phyloP scores from a whole-genome alignment of 164 flowering plant species.

The Tetracentron sinense region DNA sequence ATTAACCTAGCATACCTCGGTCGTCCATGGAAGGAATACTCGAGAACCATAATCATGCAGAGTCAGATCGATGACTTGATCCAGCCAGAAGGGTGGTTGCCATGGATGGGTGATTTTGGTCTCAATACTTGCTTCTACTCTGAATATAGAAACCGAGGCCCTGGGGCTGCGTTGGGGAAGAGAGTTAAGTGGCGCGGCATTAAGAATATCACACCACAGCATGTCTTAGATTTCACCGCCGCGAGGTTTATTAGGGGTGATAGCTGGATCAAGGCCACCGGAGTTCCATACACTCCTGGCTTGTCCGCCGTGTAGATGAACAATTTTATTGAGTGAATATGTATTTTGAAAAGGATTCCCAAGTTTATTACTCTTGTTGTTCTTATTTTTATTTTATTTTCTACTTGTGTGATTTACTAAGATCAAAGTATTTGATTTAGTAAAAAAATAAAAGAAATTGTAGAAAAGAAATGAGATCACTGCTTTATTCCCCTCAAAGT shows the following conservation, averaged over 20 bases:
- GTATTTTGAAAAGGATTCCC: not conserved
- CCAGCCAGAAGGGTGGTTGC: slow-evolving; percentile 50
- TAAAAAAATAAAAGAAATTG: no score
- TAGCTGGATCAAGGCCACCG: slow-evolving; percentile 33
- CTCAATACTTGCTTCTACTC: slow-evolving; percentile 42
- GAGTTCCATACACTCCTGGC: slow-evolving; percentile 47
- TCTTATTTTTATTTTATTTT: no score
- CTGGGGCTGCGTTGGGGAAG: slow-evolving; percentile 28
- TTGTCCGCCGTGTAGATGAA: slow-evolving; percentile 1
- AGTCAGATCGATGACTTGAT: slow-evolving; percentile 41
- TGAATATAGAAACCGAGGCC: slow-evolving; percentile 48
- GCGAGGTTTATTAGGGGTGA: slow-evolving; percentile 31
- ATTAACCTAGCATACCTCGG: slow-evolving; percentile 26
- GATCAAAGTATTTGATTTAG: no score
- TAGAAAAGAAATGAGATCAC: no score
- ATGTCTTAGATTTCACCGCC: slow-evolving; percentile 26
- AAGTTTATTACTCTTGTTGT: not conserved
- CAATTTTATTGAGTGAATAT: not conserved
- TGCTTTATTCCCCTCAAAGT: no score
- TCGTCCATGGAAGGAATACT: slow-evolving; percentile 40
- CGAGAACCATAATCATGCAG: slow-evolving; percentile 30
- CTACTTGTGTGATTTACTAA: no score
- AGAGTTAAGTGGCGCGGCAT: slow-evolving; percentile 63
- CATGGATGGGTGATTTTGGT: slow-evolving; percentile 45
- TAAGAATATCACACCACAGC: slow-evolving; percentile 28